Base-by-base conservation (phyloP, 495 filamentous ascomycete genomes). In the Tetracladium marchalianum region DNA sequence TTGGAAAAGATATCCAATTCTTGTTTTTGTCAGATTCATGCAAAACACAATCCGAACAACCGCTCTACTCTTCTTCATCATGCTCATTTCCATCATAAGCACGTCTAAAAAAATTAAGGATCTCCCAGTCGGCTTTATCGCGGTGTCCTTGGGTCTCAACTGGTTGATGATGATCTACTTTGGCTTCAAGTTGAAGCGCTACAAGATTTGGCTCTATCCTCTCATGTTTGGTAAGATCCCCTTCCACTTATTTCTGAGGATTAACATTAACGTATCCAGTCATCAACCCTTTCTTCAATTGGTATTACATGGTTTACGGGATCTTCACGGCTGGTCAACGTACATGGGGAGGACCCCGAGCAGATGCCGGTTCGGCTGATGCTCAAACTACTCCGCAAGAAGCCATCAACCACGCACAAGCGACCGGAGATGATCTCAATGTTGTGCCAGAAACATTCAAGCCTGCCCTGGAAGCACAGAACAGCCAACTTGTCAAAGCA, bases 161-260 rank as follows among this genome's bases (percentile, higher is more conserved):
- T 97, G 90, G 78, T 50, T 87, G 17, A 78, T 98, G 59, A 98
- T 98, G 92, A 67, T 97, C 51, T 98, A 96, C 68, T 96, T 97
- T 56, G 90, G 87, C 11, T 68, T 81, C 32, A 86, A 83, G 59
- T 75, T 98, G 47, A 84, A 81, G 55, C 81, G 92, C 11, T 95
- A 76, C 66, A 97, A 98, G 69, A 80, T 88, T 48, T 90, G 85
- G 85, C 73, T 95, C 1, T 98, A 98, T 59, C 89, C 90, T 0
- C 42, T 98, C 44, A 95, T 98, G 90, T 98, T 97, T 59, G 63
- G 95, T 42, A 59, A 96, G 47, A 27, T 7, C 22, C 22, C 22
- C 7, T 27, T 27, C 7, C 3, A 3, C 3, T 7, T 7, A 27
- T 3, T 27, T 3, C 22, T 27, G 22, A 27, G 22, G 3, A 27